phyloP scores from a whole-genome alignment of 345 rosid species.

The Mangifera indica region DNA sequence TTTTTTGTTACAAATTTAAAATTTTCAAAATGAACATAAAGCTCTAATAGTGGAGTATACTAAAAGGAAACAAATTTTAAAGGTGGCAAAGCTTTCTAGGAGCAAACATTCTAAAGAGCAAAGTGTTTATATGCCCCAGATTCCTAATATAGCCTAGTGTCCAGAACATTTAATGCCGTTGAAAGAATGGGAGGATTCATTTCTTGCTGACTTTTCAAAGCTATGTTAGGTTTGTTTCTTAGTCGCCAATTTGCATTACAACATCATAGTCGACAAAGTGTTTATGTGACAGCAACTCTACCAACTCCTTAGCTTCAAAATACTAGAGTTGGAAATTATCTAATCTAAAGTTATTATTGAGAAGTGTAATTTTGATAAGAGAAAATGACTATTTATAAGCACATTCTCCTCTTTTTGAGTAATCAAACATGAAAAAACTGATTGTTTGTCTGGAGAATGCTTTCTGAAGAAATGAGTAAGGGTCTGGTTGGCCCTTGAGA shows the following conservation, averaged over 20 bases:
- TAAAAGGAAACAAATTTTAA: constrained; percentile 32
- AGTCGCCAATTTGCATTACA: background rate
- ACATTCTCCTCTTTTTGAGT: background rate
- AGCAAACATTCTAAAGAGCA: constrained; percentile 52
- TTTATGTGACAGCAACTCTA: background rate
- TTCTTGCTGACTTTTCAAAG: constrained; percentile 75
- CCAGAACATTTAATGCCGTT: constrained; percentile 60
- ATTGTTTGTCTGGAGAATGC: background rate
- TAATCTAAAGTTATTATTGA: background rate
- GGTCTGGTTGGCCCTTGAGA: background rate
- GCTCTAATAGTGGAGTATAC: constrained; percentile 10
- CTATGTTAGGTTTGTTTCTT: constrained; percentile 53
- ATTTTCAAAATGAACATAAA: background rate
- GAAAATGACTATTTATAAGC: background rate
- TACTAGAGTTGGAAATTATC: background rate
- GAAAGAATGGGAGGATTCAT: constrained; percentile 81
- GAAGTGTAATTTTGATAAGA: background rate
- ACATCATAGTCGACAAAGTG: background rate
- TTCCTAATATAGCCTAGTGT: constrained; percentile 74
- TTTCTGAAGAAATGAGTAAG: background rate
- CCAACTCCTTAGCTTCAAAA: background rate
- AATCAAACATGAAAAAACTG: background rate
- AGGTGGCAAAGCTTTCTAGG: constrained; percentile 57
- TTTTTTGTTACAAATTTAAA: background rate
- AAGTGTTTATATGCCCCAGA: constrained; percentile 81